These are phyloP conservation scores for Craspedostauros australis DNA, from an alignment of 108 stramenopile species.

Conservation along the genomic window DNA sequence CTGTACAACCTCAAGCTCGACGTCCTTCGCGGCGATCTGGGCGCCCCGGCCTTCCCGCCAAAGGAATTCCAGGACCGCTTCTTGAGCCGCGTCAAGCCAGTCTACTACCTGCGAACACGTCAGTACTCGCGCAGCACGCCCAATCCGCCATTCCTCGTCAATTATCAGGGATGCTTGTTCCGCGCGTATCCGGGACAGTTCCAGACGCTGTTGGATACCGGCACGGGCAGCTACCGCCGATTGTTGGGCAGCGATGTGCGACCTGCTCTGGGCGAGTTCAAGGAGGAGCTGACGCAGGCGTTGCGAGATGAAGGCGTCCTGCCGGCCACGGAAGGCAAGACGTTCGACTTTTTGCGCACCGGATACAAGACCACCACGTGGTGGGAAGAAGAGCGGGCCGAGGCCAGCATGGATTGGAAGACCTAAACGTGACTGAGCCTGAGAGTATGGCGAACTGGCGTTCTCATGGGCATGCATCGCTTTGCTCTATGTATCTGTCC, in stretches of 20 bases:
- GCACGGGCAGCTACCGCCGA: conserved; percentile 73
- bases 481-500: too few species aligned
- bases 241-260: conserved; percentile 56
- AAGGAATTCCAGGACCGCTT: conserved; percentile 91
- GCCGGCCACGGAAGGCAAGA: conserved; percentile 61
- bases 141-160: conserved; percentile 87
- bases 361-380: conserved; percentile 89
- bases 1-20: conserved; percentile 93
- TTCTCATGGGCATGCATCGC: too few species aligned
- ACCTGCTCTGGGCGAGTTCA: conserved; percentile 84
- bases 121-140: conserved; percentile 79
- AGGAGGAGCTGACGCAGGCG: conserved; percentile 84
- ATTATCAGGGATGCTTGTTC: conserved; percentile 92
- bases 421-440: too few species aligned
- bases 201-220: conserved; percentile 90
- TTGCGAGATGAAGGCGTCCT: conserved; percentile 68
- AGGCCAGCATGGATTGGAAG: conserved; percentile 71
- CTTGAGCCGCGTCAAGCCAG: conserved; percentile 76
- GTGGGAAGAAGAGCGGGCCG: conserved; percentile 87
- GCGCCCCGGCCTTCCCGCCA: conserved; percentile 85
- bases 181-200: conserved; percentile 89
- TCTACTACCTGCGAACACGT: conserved; percentile 89
- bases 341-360: conserved; percentile 75
- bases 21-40: conserved; percentile 86
- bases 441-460: too few species aligned